phyloP scores from a whole-genome alignment of 2,329 filamentous ascomycete genomes.

The Biscogniauxia marginata region DNA sequence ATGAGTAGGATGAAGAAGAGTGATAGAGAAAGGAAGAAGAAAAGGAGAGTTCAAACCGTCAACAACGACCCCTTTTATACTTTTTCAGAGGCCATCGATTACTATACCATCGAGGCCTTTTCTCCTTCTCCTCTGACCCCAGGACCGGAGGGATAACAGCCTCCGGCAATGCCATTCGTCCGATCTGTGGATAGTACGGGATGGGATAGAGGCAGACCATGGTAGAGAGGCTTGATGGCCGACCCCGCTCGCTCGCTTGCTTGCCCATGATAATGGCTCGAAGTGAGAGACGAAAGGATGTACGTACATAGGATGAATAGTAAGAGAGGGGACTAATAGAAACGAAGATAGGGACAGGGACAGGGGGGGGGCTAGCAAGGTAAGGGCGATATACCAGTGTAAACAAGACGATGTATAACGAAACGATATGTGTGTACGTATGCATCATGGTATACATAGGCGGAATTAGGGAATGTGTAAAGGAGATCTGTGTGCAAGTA shows the following conservation, averaged over 20 bases:
- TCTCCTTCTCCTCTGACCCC: constrained; percentile 1
- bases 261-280: constrained; percentile 8
- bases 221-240: constrained; percentile 6
- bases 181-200: constrained; percentile 11
- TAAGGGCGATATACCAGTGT: background rate
- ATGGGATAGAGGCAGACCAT: constrained; percentile 1
- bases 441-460: background rate
- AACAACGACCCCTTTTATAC: constrained; percentile 63
- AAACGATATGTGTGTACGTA: background rate
- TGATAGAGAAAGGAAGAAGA: constrained; percentile 53
- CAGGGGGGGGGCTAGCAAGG: background rate
- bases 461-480: background rate
- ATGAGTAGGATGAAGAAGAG: constrained; percentile 34
- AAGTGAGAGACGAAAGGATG: constrained; percentile 7
- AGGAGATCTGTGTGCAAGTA: constrained; percentile 3
- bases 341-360: background rate
- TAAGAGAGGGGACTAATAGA: background rate
- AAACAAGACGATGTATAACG: background rate
- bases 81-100: constrained; percentile 37
- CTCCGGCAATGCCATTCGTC: constrained; percentile 16
- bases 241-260: constrained; percentile 7
- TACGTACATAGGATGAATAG: background rate
- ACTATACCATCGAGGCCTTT: background rate
- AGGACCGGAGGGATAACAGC: background rate
- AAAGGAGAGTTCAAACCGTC: constrained; percentile 43